Conservation (phyloP, 768 basidiomycete species). For the Amanita muscaria region DNA sequence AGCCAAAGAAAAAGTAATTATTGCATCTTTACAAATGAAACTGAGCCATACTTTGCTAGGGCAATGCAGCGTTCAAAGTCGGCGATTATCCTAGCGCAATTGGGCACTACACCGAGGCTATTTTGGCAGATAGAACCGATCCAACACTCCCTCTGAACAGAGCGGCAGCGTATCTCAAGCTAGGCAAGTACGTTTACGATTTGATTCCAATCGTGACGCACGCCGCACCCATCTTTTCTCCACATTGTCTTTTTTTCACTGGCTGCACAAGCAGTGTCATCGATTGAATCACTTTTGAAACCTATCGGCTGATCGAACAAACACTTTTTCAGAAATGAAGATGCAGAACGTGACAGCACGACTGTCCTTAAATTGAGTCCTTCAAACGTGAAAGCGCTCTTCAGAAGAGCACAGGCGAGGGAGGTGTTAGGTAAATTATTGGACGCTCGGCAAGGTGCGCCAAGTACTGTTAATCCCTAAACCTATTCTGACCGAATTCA, state of each 20-base stretch:
- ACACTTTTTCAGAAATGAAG: slow-evolving; percentile 49
- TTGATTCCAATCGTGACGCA: not conserved
- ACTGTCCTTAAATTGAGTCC: slow-evolving; percentile 46
- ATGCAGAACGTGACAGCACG: slow-evolving; percentile 76
- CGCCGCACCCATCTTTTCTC: slow-evolving; percentile 5
- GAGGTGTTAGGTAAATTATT: slow-evolving; percentile 40
- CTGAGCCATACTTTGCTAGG: slow-evolving; percentile 36
- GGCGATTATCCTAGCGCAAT: slow-evolving; percentile 73
- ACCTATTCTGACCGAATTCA: not conserved
- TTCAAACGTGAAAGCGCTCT: slow-evolving; percentile 72
- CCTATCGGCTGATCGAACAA: too few relatives aligned
- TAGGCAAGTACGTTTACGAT: slow-evolving; percentile 74
- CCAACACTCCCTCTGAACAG: slow-evolving; percentile 81
- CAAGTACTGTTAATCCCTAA: slow-evolving; percentile 11
- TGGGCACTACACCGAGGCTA: slow-evolving; percentile 80
- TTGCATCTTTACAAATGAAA: not conserved
- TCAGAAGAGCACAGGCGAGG: slow-evolving; percentile 70
- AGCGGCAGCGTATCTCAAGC: slow-evolving; percentile 86
- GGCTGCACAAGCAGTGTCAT: too few relatives aligned
- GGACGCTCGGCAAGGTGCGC: slow-evolving; percentile 57
- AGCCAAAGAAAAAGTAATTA: slow-evolving; percentile 29
- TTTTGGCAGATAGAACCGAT: slow-evolving; percentile 60
- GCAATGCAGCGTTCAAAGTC: slow-evolving; percentile 78
- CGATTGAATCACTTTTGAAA: too few relatives aligned
- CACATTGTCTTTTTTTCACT: not conserved